Base-by-base conservation (phyloP, 2,329 filamentous ascomycete species). In the Aaosphaeria pasadenensis region DNA sequence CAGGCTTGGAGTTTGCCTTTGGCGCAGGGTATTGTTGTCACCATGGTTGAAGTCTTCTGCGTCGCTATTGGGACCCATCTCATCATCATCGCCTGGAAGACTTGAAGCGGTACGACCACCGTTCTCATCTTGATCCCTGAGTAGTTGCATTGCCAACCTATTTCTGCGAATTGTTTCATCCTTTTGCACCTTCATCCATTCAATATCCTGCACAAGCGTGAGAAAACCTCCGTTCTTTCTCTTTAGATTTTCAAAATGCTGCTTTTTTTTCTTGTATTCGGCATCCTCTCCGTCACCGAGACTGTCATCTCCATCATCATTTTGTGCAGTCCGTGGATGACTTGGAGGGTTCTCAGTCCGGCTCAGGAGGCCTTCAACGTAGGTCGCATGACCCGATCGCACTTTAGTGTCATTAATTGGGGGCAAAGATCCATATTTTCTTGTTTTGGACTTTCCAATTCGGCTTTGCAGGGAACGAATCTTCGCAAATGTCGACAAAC, bases 181-280 rank as follows among this genome's bases (percentile, higher is more conserved):
- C 4, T 38, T 43, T 39, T 45, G 28, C 9, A 69, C 55, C 44
- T 49, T 59, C 51, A 63, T 52, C 63, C 60, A 70, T 17, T 60
- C 59, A 29, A 70, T 39, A 3, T 69, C 59, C 30, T 66, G 48
- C 6, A 39, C 36, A 44, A 69, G 64, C 1, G 41, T 39, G 0
- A 67, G 52, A 2, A 30, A 42, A 6, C 63, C 60, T 11, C 45
- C 46, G 33, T 55, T 54, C 28, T 53, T 55, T 6, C 7, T 41
- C 40, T 42, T 59, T 4, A 64, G 35, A 0, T 50, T 42, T 1
- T 66, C 54, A 32, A 56, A 70, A 11, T 59, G 24, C 0, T 38
- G 48, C 46, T 64, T 59, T 35, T 58, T 49, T 30, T 50, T 47
- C 30, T 57, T 7, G 30, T 52, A 69, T n/a, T 58, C 44, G 6